A percentile compares a stretch with the other conserved stretches of the same genome.
These are phyloP conservation scores for Saccharomycopsis phalli DNA, from an alignment of 1,139 yeast genomes.

Conservation along the genomic window DNA sequence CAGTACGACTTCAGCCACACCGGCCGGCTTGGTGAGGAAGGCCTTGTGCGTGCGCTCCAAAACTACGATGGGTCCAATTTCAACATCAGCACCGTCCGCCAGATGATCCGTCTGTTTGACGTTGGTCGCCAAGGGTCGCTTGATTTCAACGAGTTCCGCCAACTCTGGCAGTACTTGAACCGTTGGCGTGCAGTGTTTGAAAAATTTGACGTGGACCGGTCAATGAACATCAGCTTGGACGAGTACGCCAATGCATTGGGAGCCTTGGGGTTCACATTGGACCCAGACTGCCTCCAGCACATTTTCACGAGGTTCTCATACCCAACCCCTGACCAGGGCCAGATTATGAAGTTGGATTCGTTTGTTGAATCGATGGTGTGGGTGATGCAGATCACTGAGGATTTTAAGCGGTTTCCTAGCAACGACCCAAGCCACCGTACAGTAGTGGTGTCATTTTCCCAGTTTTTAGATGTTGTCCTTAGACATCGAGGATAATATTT, in stretches of 20 bases:
- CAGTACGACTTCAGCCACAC: slow-evolving; percentile 1
- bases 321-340: slow-evolving; percentile 24
- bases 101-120: slow-evolving; percentile 61
- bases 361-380: slow-evolving; percentile 76
- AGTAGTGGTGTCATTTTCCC: slow-evolving; percentile 7
- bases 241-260: slow-evolving; percentile 60
- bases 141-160: slow-evolving; percentile 59
- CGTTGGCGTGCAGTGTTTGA: slow-evolving; percentile 62
- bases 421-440: too few relatives aligned
- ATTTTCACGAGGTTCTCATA: slow-evolving; percentile 49
- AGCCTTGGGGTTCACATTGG: slow-evolving; percentile 60
- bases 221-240: slow-evolving; percentile 57
- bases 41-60: slow-evolving; percentile 4
- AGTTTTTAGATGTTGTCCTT: slow-evolving; percentile 12
- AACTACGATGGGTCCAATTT: slow-evolving; percentile 10
- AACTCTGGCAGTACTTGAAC: slow-evolving; percentile 60
- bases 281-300: slow-evolving; percentile 50
- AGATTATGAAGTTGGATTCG: slow-evolving; percentile 66
- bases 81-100: slow-evolving; percentile 33
- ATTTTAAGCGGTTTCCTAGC: slow-evolving; percentile 67
- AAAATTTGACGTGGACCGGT: slow-evolving; percentile 46
- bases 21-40: slow-evolving; percentile 2
- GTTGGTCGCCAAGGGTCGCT: slow-evolving; percentile 36
- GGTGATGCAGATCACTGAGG: slow-evolving; percentile 66
- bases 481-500: slow-evolving; percentile 5